Evolutionary conservation across 176 grass and related monocot genomes (phyloP), one percentile per base, ranked within the genome.

Genomic region (Avena atlantica): DNA sequence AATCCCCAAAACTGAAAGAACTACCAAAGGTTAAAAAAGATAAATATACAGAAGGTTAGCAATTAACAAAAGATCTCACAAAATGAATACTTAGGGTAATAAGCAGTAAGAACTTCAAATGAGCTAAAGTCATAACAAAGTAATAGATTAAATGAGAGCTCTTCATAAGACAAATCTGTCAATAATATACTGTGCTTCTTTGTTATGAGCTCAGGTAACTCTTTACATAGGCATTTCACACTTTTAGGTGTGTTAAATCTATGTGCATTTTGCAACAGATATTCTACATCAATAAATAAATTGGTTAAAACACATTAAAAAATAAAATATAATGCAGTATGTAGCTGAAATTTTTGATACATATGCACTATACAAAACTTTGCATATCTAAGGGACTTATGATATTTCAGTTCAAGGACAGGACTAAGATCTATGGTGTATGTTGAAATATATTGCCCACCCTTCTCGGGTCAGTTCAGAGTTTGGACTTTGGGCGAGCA

Each of bases 271-370:
- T n/a, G 21, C 40, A 64, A 64, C 2, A 8, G 40, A 62, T 64
- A 12, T 65, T 14, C 1, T 57, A 57, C 16, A 57, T 21, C 19
- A 36, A 21, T 14, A 78, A 78, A 59, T 21, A 59, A 37, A 78
- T 37, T 78, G 8, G 17, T 21, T 40, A 40, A 10, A 9, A 58
- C 10, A 78, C n/a, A 6, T 58, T 78, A n/a, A 15, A 25, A 19
- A 2, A 12, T 42, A 42, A 42, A 78, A 76, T 53, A 76, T 23
- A n/a, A 36, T 58, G 78, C 42, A 81, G 60, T 31, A 31, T 81
- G 9, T 47, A 20, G 23, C 9, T 4, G 21, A 27, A 7, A 20
- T 12, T 29, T 3, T 17, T 2, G 13, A 29, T 16, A 4, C 15
- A 31, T 66, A 34, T 13, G 60, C 40, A 64, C 14, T 64, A 49